These are phyloP conservation scores for Eragrostis tef DNA, from an alignment of 202 grass and related monocot species.

Conservation along the genomic window DNA sequence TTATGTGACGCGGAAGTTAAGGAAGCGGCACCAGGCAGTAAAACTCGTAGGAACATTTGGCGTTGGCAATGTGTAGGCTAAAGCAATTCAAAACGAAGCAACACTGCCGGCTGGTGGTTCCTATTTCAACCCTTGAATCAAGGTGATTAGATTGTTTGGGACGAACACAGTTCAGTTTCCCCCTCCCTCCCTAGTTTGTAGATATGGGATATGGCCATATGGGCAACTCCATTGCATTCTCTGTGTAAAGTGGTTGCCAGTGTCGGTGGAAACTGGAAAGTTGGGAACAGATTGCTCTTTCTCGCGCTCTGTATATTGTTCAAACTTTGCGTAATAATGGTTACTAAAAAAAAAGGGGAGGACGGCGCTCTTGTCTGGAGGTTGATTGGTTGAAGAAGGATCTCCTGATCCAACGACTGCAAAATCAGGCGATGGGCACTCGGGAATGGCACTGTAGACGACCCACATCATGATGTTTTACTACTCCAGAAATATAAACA, in stretches of 20 bases:
- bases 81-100: not conserved
- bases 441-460: no score
- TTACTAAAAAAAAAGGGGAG: no score
- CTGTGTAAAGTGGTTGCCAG: not conserved
- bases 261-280: not conserved
- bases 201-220: constrained; percentile 31
- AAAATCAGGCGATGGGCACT: no score
- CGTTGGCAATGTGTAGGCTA: constrained; percentile 32
- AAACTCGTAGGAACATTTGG: constrained; percentile 2
- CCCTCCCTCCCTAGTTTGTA: constrained; percentile 25
- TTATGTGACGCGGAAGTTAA: not conserved
- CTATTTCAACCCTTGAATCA: no score
- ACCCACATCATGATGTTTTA: no score
- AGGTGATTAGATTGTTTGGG: constrained; percentile 42
- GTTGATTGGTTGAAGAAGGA: no score
- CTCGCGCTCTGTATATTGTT: not conserved
- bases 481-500: no score
- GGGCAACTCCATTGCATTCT: not conserved
- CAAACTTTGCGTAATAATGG: no score
- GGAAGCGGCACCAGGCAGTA: constrained; percentile 1
- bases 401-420: no score
- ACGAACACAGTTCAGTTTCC: constrained; percentile 12
- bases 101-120: not conserved
- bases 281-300: not conserved
- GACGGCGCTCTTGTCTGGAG: no score